Conservation (phyloP, 306 rosid genomes). For the apple (Malus domestica) region DNA sequence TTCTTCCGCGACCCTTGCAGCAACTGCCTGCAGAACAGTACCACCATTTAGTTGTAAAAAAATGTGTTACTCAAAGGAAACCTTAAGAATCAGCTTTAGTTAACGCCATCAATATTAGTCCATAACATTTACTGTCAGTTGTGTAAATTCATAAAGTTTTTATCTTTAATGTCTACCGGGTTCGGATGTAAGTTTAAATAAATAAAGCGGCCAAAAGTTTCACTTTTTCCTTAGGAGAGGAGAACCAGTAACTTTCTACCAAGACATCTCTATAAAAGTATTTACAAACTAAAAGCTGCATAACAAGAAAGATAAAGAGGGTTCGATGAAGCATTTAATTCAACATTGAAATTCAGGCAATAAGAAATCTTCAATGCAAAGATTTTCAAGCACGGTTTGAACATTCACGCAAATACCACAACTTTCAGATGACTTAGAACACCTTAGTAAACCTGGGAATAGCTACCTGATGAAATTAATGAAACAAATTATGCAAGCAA, state of each 20-base stretch:
- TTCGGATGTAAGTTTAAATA: not conserved
- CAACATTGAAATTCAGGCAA: not conserved
- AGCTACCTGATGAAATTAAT: not conserved
- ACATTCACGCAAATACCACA: not conserved
- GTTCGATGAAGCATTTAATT: not conserved
- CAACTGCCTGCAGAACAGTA: slow-evolving; percentile 50
- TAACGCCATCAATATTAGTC: not conserved
- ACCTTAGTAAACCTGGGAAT: not conserved
- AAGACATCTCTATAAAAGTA: not conserved
- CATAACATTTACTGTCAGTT: not conserved
- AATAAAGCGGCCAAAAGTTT: not conserved
- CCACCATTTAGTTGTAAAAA: not conserved
- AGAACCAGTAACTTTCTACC: not conserved
- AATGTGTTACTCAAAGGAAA: not conserved
- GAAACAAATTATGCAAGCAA: not conserved
- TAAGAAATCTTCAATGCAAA: not conserved
- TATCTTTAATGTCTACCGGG: not conserved
- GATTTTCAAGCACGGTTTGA: not conserved
- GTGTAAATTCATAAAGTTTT: not conserved
- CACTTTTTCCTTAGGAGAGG: not conserved
- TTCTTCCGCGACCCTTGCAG: slow-evolving; percentile 88
- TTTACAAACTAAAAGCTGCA: not conserved
- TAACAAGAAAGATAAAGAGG: not conserved
- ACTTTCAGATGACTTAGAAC: not conserved
- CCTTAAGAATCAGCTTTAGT: not conserved